A percentile compares a stretch with the other conserved stretches of the same genome.
Evolutionary conservation across 306 rosid genomes (phyloP).

Genomic region (Castanopsis chinensis): DNA sequence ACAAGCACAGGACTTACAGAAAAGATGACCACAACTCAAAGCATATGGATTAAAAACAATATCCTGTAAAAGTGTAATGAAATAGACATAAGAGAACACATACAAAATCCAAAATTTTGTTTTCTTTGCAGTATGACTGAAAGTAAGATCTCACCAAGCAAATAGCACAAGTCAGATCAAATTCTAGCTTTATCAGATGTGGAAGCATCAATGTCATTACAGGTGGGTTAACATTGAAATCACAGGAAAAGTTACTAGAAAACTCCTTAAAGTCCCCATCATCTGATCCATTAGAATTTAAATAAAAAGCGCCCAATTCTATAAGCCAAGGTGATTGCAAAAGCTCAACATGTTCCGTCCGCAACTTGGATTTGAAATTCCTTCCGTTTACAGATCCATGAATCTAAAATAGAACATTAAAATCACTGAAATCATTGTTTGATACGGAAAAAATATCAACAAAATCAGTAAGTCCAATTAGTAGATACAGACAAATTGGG

Average conservation of each 20-base stretch:
- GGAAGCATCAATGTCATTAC: constrained; percentile 67
- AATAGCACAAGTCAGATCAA: constrained; percentile 77
- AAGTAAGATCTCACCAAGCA: constrained; percentile 70
- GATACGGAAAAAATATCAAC: constrained; percentile 4
- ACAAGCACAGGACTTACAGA: constrained; percentile 93
- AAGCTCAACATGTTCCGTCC: constrained; percentile 71
- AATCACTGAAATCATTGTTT: background rate
- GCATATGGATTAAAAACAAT: constrained; percentile 77
- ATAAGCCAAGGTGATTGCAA: constrained; percentile 90
- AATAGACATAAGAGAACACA: constrained; percentile 14
- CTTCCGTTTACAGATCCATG: constrained; percentile 62
- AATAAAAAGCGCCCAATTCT: constrained; percentile 85
- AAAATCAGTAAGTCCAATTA: background rate
- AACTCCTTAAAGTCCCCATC: constrained; percentile 46
- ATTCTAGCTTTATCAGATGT: constrained; percentile 62
- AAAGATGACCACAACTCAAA: constrained; percentile 85
- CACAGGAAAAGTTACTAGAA: constrained; percentile 57
- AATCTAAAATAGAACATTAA: background rate
- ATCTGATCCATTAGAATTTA: constrained; percentile 54
- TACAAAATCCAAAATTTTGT: background rate
- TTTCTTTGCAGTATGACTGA: background rate
- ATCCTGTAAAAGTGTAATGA: constrained; percentile 48
- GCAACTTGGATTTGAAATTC: constrained; percentile 74
- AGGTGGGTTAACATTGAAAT: constrained; percentile 37
- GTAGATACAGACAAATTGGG: background rate